A percentile compares a stretch with the other conserved stretches of the same genome.
Evolutionary conservation across 139 green algal species (phyloP).

Genomic region (Bryopsis sp.): DNA sequence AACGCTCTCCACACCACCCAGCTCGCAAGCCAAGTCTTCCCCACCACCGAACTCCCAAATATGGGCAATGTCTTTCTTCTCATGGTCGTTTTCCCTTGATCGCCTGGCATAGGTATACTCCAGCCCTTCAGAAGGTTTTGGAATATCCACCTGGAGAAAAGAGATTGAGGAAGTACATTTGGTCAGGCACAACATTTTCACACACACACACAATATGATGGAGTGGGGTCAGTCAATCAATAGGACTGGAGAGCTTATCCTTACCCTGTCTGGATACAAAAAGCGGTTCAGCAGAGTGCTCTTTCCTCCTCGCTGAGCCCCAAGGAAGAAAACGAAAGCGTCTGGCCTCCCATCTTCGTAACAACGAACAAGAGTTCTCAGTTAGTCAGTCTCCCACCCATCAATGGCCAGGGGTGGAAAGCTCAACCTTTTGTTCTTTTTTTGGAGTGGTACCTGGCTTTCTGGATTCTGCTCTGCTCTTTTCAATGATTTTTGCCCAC

Average conservation of each 20-base stretch:
- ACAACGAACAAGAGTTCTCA: no score
- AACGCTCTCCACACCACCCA: slow-evolving; percentile 34
- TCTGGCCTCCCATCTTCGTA: slow-evolving; percentile 37
- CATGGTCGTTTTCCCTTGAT: slow-evolving; percentile 30
- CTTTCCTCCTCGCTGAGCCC: slow-evolving; percentile 40
- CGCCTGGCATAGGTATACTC: slow-evolving; percentile 60
- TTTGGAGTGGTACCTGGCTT: neutral
- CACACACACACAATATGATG: no score
- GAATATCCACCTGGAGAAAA: slow-evolving; percentile 28
- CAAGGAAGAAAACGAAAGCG: slow-evolving; percentile 49
- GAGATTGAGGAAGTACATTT: neutral
- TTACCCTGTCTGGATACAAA: slow-evolving; percentile 45
- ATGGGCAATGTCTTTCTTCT: slow-evolving; percentile 59
- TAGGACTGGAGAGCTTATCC: no score
- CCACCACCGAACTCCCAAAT: slow-evolving; percentile 61
- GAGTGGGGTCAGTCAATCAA: no score
- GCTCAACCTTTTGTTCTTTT: neutral
- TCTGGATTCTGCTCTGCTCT: neutral
- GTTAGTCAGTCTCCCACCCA: neutral
- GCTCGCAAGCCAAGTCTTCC: slow-evolving; percentile 43
- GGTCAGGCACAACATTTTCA: neutral
- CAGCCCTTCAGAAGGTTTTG: slow-evolving; percentile 52
- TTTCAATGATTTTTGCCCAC: neutral
- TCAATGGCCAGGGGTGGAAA: neutral
- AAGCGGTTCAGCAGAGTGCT: slow-evolving; percentile 57